These are phyloP conservation scores for Exophiala aquamarina DNA, from an alignment of 2,329 filamentous ascomycete species.

Conservation along the genomic window DNA sequence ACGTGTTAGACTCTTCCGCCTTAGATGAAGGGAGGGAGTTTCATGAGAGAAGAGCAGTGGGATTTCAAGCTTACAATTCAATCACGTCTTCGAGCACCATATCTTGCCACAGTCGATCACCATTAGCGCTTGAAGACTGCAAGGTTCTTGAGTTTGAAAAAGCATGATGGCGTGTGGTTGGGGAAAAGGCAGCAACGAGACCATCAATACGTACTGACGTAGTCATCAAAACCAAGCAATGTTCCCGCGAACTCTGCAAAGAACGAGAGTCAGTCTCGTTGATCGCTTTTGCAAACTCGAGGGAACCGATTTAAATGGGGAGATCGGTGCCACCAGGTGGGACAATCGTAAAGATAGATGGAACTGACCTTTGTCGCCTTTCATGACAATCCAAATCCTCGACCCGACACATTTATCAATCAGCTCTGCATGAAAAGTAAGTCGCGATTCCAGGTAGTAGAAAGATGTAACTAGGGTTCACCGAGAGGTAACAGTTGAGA, in stretches of 20 bases:
- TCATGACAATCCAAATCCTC: slow-evolving; percentile 99
- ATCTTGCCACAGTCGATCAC: slow-evolving; percentile 57
- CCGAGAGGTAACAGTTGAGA: slow-evolving; percentile 73
- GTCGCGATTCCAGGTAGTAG: slow-evolving; percentile 6
- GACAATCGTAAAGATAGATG: slow-evolving; percentile 16
- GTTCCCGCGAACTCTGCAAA: slow-evolving; percentile 87
- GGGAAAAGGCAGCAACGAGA: slow-evolving; percentile 3
- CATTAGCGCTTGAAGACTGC: no score
- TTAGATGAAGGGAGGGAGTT: no score
- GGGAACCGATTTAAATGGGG: no score
- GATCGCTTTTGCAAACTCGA: neutral
- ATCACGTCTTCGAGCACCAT: slow-evolving; percentile 98
- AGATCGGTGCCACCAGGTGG: no score
- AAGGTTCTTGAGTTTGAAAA: neutral
- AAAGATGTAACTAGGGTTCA: slow-evolving; percentile 35
- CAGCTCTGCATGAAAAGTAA: slow-evolving; percentile 68
- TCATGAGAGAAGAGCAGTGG: neutral
- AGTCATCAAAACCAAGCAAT: slow-evolving; percentile 95
- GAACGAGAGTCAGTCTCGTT: neutral
- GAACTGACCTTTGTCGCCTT: slow-evolving; percentile 85
- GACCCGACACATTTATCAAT: slow-evolving; percentile 99
- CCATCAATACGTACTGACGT: slow-evolving; percentile 79
- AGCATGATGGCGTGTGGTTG: no score
- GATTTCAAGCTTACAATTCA: slow-evolving; percentile 69
- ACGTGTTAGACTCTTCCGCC: no score